Base-by-base conservation (phyloP, 768 basidiomycete genomes). In the Tricholoma terreum region DNA sequence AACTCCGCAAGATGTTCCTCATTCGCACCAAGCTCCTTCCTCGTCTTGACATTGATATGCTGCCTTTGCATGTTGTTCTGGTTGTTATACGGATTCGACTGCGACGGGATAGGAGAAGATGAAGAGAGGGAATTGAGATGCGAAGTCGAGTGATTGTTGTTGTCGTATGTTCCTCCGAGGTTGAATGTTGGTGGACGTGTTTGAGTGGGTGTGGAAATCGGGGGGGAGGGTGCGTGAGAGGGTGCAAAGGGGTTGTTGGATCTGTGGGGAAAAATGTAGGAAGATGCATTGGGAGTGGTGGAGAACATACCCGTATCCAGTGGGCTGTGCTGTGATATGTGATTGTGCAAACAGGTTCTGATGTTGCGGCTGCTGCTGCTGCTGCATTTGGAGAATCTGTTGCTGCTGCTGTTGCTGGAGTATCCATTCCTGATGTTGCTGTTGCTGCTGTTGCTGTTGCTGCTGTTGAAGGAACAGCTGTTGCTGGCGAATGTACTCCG, bases 191-290 rank as follows among this genome's bases (percentile, higher is more conserved):
- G 83, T 7, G 75, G 70, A 42, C 61, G 67, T 57, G 65, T 50
- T 62, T 72, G 43, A 61, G 63, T 10, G 63, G 67, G 55, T 58
- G 63, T 27, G 63, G 64, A 54, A 62, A 57, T 15, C 67, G 77
- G 52, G 71, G 67, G 30, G 68, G 68, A 56, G 63, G 71, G 8
- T 74, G 69, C 42, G 1, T 79, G 63, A 0, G 73, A 62, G 0
- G 79, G 81, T 0, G 94, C 95, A 65, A 99, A 98, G 0, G 97
- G 97, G 69, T 99, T 99, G 80, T 98, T 98, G 34, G 92, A 89
- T 8, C 92, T 92, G 63, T 61, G 71, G 52, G 69, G n/a, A 65
- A 65, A 12, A 56, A 58, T 33, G 22, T 71, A 65, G 21, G 71
- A 63, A 24, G n/a, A 27, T 50, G 57, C 15, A n/a, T 27, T 48